Evolutionary conservation across 148 eudicot species (phyloP), one percentile per base, ranked within the genome.

Genomic region (Chenopodium album): DNA sequence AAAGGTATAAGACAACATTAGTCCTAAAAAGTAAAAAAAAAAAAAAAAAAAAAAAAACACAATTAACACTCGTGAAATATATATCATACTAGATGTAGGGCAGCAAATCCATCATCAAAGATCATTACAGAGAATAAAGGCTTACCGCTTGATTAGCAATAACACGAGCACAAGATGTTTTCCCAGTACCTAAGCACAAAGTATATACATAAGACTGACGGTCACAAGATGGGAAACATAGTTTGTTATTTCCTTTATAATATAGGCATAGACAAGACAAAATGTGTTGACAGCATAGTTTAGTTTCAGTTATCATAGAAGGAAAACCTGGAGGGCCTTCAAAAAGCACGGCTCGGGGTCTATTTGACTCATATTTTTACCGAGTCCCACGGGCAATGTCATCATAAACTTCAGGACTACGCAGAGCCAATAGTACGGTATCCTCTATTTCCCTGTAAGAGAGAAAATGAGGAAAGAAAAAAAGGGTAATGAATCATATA

Each of bases 121-220:
- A 50, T 52, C 34, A 22, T 74, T 23, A 37, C 31, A 63, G 23
- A 71, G 77, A 75, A 75, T 65, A 83, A 76, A 80, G 76, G 75
- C 85, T 69, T 90, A 97, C 99, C 91, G 97, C 93, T 86, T 94
- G 93, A 86, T 81, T 87, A 81, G 99, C 97, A 85, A 97, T 97
- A 56, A 94, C 99, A 82, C 99, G 98, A 75, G 99, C 99, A 76
- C 98, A 92, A 66, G 97, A 97, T 76, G 99, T 97, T 89, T 97
- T 97, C 86, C 99, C 99, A n/a, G 99, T 97, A 81, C 99, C 99
- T 97, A 91, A 81, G 86, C 86, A 86, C 73, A 81, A 77, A 65
- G 82, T 47, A 82, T 50, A 44, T 74, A 68, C 79, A 81, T 50
- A 37, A 37, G 47, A 12, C 75, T 28, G 72, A 7, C 22, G 41